Base-by-base conservation (phyloP, 345 rosid species). In the Clausena lansium region DNA sequence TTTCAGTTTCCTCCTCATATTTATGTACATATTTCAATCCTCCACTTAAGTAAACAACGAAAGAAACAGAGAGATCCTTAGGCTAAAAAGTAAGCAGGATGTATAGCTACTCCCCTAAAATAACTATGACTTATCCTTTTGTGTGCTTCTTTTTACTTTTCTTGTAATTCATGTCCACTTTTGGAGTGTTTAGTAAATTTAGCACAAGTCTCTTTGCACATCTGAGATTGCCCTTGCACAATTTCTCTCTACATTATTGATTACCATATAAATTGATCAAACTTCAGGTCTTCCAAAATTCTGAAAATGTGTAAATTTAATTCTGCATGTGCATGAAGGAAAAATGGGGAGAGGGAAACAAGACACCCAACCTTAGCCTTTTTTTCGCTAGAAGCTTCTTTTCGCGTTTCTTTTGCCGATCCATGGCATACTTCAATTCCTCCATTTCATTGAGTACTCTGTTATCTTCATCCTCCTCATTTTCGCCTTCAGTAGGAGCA, bases 371-470 rank as follows among this genome's bases (percentile, higher is more conserved):
- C 99, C 98, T 96, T 94, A 30, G 93, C 93, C 80, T 87, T 84
- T 93, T 89, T 86, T 96, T 96, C 24, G 95, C 87, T 67, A 87
- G 77, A 75, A 88, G 81, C 84, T 92, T 96, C 85, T 92, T 91
- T 50, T 82, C 90, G 22, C 85, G 89, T 79, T 96, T 96, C 91
- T 92, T 96, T 88, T 85, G 92, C 70, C 81, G 89, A 36, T 92
- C 98, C 85, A 83, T 86, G 73, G 94, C 90, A 85, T 84, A 76
- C 19, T 90, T 87, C 79, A 96, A 78, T 82, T 96, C 98, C 78
- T 94, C 99, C 95, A 96, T 90, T 86, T 96, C 99, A 84, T 92
- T 90, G 57, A 96, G 94, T 68, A 92, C 82, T 80, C 76, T 94
- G 84, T 94, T 97, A 82, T 96, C 98, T 47, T 87, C 95, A 75